Evolutionary conservation across 352 stramenopile genomes (phyloP).

Genomic region (Phytopythium delawarense): DNA sequence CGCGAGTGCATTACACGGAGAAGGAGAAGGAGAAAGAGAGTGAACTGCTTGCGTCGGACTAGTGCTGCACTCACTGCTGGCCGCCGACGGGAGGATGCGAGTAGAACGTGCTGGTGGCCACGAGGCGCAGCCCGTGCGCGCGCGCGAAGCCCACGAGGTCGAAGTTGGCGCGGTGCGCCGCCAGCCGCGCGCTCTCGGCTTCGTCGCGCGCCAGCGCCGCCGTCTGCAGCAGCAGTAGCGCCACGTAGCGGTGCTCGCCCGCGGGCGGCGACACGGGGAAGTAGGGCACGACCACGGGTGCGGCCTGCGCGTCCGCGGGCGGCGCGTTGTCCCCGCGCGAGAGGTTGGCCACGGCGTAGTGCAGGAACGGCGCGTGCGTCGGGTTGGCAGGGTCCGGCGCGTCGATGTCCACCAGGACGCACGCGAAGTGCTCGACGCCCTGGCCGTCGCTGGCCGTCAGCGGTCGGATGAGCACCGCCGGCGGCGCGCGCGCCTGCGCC

Average conservation of each 20-base stretch:
- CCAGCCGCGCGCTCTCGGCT: conserved; percentile 18
- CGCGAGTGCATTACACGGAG: too few species aligned
- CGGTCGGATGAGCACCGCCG: conserved; percentile 20
- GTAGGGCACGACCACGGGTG: conserved; percentile 42
- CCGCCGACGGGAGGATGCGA: conserved; percentile 14
- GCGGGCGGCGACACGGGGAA: conserved; percentile 48
- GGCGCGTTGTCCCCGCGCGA: not conserved
- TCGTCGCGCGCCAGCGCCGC: conserved; percentile 4
- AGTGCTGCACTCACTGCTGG: not conserved
- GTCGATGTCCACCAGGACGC: conserved; percentile 67
- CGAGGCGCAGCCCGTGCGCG: conserved; percentile 26
- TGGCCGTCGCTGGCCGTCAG: not conserved
- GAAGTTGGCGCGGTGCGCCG: conserved; percentile 38
- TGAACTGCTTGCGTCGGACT: not conserved
- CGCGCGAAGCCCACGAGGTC: conserved; percentile 38
- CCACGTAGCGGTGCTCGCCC: conserved; percentile 57
- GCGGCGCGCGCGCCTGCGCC: conserved; percentile 24
- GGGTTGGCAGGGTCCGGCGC: conserved; percentile 46
- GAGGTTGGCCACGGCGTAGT: conserved; percentile 56
- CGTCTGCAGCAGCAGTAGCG: conserved; percentile 40
- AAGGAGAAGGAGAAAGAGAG: too few species aligned
- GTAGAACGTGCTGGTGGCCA: conserved; percentile 34
- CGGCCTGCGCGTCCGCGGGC: not conserved
- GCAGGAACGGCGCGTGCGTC: conserved; percentile 60
- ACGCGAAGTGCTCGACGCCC: conserved; percentile 40